Base-by-base conservation (phyloP, 2,329 filamentous ascomycete species). In the Apiospora rasikravindrae region DNA sequence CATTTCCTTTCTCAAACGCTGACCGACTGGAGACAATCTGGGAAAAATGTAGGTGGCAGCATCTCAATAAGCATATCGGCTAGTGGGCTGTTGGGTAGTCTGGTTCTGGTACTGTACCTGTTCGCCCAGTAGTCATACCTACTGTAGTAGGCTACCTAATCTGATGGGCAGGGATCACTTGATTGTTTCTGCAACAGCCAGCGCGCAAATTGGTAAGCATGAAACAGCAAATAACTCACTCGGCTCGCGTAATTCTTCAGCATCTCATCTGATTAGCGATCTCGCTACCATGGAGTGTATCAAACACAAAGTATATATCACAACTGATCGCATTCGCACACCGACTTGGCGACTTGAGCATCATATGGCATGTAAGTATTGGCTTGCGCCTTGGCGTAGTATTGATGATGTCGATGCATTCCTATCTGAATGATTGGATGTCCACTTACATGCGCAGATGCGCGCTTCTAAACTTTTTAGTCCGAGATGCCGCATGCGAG, bases 21-120 rank as follows among this genome's bases (percentile, higher is more conserved):
- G 53, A 33, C 13, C 53, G 29, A 61, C 53, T 61, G 33, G 53
- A 61, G 19, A 49, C 22, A 22, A 49, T 49, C 45, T 22, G 45
- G 6, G 13, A 53, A 53, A 61, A 33, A 37, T 10, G 26, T 61
- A 61, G 53, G 40, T 42, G 53, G 29, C 19, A 61, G 53, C 16
- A 61, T 37, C 53, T 61, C 33, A 57, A 57, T 61, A 61, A 61
- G 53, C 53, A 61, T 61, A 61, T 61, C 29, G 29, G 53, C 53
- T 61, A 61, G 53, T 29, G n/a, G n/a, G n/a, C 16, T 57, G 29
- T 6, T 49, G 22, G 45, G 19, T 4, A 49, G 7, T 49, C 19
- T 53, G 29, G 33, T 6, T 37, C 33, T 37, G 33, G 33, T 33
- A 3, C 33, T 37, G 22, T 49, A 61, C 51, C 51, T 57, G 26